Percentiles rank a stretch among this genome's conserved stretches.
Evolutionary conservation across 352 stramenopile species (phyloP).

Genomic region (Phytophthora europaea): DNA sequence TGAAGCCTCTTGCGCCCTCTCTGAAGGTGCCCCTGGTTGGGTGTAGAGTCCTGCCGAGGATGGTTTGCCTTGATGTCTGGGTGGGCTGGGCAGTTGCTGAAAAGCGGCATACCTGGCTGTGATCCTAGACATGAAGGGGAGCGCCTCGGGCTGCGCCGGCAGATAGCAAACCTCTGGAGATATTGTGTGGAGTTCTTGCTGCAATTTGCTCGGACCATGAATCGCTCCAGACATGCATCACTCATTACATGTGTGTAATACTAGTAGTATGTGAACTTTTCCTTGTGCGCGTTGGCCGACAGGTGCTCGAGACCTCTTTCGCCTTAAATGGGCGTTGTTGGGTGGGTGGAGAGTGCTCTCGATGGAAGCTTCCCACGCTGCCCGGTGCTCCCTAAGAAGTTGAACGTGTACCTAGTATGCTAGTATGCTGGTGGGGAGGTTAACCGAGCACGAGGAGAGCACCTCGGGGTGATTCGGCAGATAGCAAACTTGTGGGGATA

Average conservation of each 20-base stretch:
- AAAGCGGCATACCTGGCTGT: slow-evolving; percentile 36
- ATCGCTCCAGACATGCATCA: slow-evolving; percentile 68
- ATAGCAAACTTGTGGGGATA: slow-evolving; percentile 63
- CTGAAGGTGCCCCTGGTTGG: slow-evolving; percentile 32
- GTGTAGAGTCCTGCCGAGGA: slow-evolving; percentile 38
- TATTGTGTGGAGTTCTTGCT: slow-evolving; percentile 85
- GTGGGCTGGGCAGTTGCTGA: slow-evolving; percentile 38
- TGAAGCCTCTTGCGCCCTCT: slow-evolving; percentile 26
- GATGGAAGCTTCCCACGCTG: slow-evolving; percentile 16
- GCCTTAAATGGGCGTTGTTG: slow-evolving; percentile 12
- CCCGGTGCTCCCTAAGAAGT: slow-evolving; percentile 41
- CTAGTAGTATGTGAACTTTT: neutral
- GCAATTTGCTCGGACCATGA: slow-evolving; percentile 84
- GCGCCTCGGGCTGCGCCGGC: slow-evolving; percentile 43
- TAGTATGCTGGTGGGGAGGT: slow-evolving; percentile 19
- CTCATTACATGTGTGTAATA: neutral
- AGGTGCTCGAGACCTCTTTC: slow-evolving; percentile 32
- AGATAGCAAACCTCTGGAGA: slow-evolving; percentile 60
- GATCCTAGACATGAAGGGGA: slow-evolving; percentile 4
- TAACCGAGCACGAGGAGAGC: slow-evolving; percentile 10
- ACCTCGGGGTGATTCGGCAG: slow-evolving; percentile 44
- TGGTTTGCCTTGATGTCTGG: slow-evolving; percentile 9
- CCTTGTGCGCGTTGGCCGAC: slow-evolving; percentile 12
- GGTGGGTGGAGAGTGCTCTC: slow-evolving; percentile 43
- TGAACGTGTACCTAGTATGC: neutral